Conservation (phyloP, 2,329 filamentous ascomycete genomes). For the Penicillium sp. region DNA sequence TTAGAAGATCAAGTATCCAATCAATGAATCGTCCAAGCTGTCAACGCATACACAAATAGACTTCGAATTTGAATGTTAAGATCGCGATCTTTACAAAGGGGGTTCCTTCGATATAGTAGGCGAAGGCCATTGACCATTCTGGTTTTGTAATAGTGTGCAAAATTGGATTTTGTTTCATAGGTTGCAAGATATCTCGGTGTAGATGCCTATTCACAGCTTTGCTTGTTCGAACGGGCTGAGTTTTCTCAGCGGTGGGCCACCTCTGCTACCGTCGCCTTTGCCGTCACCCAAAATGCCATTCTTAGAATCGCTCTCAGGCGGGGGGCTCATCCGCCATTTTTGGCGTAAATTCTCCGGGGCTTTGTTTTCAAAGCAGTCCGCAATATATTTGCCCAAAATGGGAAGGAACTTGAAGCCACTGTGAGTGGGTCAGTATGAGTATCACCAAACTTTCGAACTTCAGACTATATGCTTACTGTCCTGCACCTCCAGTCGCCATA, state of each 20-base stretch:
- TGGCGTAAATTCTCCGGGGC: constrained; percentile 55
- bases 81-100: too few relatives aligned
- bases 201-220: constrained; percentile 16
- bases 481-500: constrained; percentile 26
- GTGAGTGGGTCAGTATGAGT: background rate
- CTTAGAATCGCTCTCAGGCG: constrained; percentile 1
- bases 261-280: constrained; percentile 33
- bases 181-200: too few relatives aligned
- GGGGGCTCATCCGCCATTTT: constrained; percentile 54
- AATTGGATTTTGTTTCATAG: background rate
- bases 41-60: too few relatives aligned
- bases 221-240: constrained; percentile 27
- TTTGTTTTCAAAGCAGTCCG: constrained; percentile 55
- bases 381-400: constrained; percentile 63
- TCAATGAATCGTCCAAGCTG: too few relatives aligned
- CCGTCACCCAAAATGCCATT: constrained; percentile 27
- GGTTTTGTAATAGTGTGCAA: too few relatives aligned
- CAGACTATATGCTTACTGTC: constrained; percentile 21
- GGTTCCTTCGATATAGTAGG: too few relatives aligned
- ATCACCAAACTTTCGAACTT: background rate
- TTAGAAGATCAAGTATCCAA: too few relatives aligned
- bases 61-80: too few relatives aligned
- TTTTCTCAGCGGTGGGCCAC: constrained; percentile 28
- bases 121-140: too few relatives aligned
- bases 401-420: constrained; percentile 64